Base-by-base conservation (phyloP, 352 stramenopile species). In the Globisporangium ultimum region DNA sequence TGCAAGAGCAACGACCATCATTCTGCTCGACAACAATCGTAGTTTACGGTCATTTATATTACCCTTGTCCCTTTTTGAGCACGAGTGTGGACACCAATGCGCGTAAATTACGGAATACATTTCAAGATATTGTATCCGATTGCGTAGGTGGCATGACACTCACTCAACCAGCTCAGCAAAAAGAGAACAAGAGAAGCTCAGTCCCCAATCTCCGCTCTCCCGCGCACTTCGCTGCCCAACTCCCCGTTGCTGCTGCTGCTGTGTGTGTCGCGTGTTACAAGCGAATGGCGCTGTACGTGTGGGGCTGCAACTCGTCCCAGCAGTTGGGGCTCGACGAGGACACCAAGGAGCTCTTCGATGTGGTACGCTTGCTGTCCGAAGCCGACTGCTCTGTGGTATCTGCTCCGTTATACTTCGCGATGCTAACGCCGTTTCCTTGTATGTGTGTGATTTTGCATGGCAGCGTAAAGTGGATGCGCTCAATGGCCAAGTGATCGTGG, bases 261-360 rank as follows among this genome's bases (percentile, higher is more conserved):
- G n/a, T n/a, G n/a, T n/a, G n/a, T n/a, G n/a, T n/a, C n/a, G n/a
- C 5, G 24, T 32, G 28, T 5, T 36, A 11, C 28, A 6, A 36
- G 28, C 8, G 28, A 36, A 93, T 93, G 84, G 76, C 84, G 63
- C 72, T 93, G 11, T 93, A 77, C 60, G 69, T 87, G 11, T 93
- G 84, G 84, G 84, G 84, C 18, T 71, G 76, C 61, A 91, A 91
- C 58, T 74, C 71, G 48, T 74, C 78, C 58, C 76, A 93, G 72
- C 81, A 93, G 59, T 64, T 91, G 24, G 78, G 84, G 0, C 67
- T 91, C n/a, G 63, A 75, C 48, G 51, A 57, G 8, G 52, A 68
- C 47, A 73, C 76, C 63, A 76, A 85, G 48, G 63, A 89, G 46
- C 32, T 88, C 34, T 83, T 80, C 53, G 81, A 91, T 45, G 58